These are phyloP conservation scores for Jasminum sambac DNA, from an alignment of 257 asterid species.

Conservation along the genomic window DNA sequence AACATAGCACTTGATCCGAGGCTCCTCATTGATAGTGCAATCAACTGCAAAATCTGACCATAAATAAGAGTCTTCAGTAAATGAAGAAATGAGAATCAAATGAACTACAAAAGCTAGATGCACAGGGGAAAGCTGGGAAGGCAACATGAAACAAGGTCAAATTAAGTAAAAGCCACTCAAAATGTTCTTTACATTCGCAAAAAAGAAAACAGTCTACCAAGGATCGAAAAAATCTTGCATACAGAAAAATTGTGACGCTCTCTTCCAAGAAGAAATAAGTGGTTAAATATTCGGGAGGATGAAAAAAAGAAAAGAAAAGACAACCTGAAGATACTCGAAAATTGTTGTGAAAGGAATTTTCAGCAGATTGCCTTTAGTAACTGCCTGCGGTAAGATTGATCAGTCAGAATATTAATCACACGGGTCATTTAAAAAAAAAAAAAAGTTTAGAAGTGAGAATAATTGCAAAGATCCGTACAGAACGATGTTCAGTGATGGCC, in stretches of 20 bases:
- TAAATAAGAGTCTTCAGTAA: conserved; percentile 17
- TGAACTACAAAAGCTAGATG: background rate
- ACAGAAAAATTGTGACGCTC: background rate
- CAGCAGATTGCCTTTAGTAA: conserved; percentile 55
- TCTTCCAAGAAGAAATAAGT: background rate
- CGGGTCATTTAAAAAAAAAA: background rate
- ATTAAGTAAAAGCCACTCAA: background rate
- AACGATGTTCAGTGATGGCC: conserved; percentile 51
- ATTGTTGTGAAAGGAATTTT: conserved; percentile 91
- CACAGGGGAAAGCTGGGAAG: background rate
- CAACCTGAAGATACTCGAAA: conserved; percentile 92
- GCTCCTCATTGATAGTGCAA: conserved; percentile 57
- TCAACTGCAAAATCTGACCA: conserved; percentile 68
- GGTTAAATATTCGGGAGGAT: conserved; percentile 2
- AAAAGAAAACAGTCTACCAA: background rate
- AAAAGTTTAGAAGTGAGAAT: background rate
- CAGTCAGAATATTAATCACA: conserved; percentile 18
- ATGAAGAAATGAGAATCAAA: conserved; percentile 14
- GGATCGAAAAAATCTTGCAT: background rate
- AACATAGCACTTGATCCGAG: conserved; percentile 71
- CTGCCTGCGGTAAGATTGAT: conserved; percentile 55
- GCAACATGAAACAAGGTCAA: background rate
- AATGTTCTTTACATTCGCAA: background rate
- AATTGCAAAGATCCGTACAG: conserved; percentile 38
- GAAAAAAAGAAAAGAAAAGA: conserved; percentile 13